Evolutionary conservation across 345 rosid genomes (phyloP).

Genomic region (Hibiscus trionum): DNA sequence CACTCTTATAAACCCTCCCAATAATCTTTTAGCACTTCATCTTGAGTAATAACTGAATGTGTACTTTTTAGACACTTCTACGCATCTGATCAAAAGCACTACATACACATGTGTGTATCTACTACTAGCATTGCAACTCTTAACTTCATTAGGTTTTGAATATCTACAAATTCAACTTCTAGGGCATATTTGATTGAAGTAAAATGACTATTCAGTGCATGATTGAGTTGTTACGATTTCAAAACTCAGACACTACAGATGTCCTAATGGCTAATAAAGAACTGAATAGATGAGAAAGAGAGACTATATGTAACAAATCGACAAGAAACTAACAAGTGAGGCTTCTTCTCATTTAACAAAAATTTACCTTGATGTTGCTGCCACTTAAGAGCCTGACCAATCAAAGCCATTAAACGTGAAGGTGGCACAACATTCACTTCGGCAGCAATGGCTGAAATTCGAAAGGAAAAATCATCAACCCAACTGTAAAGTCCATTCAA

Average conservation of each 20-base stretch:
- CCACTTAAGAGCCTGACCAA: constrained; percentile 98
- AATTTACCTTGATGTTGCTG: constrained; percentile 94
- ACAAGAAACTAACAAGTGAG: neutral
- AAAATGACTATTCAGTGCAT: neutral
- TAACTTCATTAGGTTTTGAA: neutral
- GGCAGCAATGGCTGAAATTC: constrained; percentile 60
- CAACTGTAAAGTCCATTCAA: neutral
- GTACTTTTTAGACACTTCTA: neutral
- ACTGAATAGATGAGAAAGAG: neutral
- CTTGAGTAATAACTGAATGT: neutral
- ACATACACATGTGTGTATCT: neutral
- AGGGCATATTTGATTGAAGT: neutral
- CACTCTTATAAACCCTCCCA: neutral
- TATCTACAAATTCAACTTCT: too few species aligned
- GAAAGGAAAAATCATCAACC: constrained; percentile 9
- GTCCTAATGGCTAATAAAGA: constrained; percentile 1
- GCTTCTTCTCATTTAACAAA: neutral
- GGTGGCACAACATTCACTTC: constrained; percentile 97
- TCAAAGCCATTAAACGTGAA: constrained; percentile 92
- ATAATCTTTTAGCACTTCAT: neutral
- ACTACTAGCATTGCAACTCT: neutral
- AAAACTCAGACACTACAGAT: neutral
- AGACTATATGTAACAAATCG: neutral
- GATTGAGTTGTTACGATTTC: neutral
- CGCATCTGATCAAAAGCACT: neutral